Evolutionary conservation across 2,329 filamentous ascomycete species (phyloP).

Genomic region (Colletotrichum higginsianum): DNA sequence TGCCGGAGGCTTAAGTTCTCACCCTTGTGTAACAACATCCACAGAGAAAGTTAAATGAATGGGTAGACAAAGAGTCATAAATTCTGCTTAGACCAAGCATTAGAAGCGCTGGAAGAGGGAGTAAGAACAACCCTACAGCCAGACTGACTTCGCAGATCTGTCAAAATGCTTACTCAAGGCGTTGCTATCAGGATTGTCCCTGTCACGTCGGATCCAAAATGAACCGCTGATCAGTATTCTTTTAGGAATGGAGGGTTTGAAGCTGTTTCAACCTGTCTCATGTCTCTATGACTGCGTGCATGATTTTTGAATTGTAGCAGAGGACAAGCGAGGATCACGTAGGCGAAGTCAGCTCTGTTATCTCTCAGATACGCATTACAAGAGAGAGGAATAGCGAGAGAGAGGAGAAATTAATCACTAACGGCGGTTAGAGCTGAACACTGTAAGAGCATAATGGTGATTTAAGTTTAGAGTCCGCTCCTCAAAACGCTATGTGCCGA

Average conservation of each 20-base stretch:
- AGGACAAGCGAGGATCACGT: neutral
- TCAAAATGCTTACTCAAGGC: neutral
- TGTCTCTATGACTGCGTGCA: constrained; percentile 19
- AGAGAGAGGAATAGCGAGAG: neutral
- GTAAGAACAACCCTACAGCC: neutral
- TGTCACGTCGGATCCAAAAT: neutral
- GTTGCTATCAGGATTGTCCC: constrained; percentile 20
- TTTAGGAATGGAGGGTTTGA: neutral
- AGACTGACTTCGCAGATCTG: neutral
- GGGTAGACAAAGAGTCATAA: neutral
- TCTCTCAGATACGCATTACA: neutral
- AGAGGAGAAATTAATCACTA: constrained; percentile 14
- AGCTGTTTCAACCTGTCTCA: constrained; percentile 28
- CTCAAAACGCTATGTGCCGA: no score
- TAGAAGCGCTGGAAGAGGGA: neutral
- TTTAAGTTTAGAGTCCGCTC: no score
- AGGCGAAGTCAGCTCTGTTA: constrained; percentile 13
- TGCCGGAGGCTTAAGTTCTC: neutral
- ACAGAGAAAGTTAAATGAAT: no score
- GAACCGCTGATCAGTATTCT: neutral
- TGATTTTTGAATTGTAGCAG: neutral
- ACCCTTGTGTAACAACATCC: neutral
- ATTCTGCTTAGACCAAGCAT: neutral
- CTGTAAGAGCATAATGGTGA: constrained; percentile 32
- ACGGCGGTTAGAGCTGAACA: constrained; percentile 27